Base-by-base conservation (phyloP, 164 flowering plant genomes). In the Euptelea pleiosperma region DNA sequence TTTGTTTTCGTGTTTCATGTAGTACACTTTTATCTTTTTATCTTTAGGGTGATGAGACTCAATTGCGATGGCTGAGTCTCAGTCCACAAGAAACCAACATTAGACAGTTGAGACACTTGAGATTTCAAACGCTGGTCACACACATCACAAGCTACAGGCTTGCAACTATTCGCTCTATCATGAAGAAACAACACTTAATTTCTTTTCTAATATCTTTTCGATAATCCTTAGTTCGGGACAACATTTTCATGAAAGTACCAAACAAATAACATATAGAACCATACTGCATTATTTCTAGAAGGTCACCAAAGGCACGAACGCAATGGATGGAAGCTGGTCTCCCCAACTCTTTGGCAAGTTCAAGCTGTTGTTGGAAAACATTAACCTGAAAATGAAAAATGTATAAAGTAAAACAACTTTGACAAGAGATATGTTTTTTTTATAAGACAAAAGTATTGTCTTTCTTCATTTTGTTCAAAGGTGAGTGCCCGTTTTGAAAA, bases 301-400 rank as follows among this genome's bases (percentile, higher is more conserved):
- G 93, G 57, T 94, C 96, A 42, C 93, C 97, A 70, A 76, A 94
- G 8, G 99, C 99, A 51, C 89, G 91, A 47, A 94, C 95, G 75
- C 99, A 94, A 52, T 94, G 99, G 6, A 91, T 57, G 18, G 99
- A 91, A 45, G 76, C 97, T 19, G 99, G 99, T 61, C 70, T 79
- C 58, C 80, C 68, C 62, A 94, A 66, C 68, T 80, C 82, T 69
- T 85, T 87, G 39, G 99, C 95, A 18, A 94, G 95, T 67, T 87
- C 78, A 54, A 94, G 94, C 70, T 94, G 99, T 60, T 72, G 77
- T 40, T 65, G 67, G 42, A 82, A 93, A 55, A 86, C 87, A 50
- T 82, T 77, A 58, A 85, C 76, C 84, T 83, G 73, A 46, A 71
- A 53, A 36, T 19, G 26, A 54, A 24, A 35, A 42, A 41, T 28